Conservation (phyloP, 352 stramenopile species). For the Pythium sp. region DNA sequence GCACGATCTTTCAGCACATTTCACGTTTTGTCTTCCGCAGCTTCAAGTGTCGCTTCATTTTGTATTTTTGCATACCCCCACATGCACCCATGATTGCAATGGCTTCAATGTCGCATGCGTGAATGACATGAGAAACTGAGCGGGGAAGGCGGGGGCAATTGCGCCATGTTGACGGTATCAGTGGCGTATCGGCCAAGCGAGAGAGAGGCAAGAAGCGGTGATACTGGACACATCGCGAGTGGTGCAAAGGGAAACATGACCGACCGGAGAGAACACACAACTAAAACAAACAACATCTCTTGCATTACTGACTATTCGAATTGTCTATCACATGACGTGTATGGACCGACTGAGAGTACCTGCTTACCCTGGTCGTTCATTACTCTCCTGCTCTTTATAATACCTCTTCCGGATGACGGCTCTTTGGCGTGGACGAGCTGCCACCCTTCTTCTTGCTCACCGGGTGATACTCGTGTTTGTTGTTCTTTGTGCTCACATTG, state of each 20-base stretch:
- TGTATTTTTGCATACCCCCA: too few relatives aligned
- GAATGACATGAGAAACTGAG: background rate
- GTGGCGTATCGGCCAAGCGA: background rate
- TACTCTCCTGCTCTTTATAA: slow-evolving; percentile 7
- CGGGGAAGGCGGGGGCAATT: background rate
- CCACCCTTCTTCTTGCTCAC: slow-evolving; percentile 22
- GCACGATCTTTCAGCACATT: background rate
- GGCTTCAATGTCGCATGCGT: background rate
- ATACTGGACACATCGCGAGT: background rate
- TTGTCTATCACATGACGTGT: background rate
- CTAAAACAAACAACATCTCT: background rate
- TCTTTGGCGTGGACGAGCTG: slow-evolving; percentile 13
- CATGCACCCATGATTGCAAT: background rate
- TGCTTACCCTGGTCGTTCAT: background rate
- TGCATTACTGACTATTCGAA: background rate
- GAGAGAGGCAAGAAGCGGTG: background rate
- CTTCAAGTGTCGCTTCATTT: background rate
- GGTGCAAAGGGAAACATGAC: background rate
- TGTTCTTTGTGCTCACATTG: slow-evolving; percentile 52
- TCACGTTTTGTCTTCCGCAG: background rate
- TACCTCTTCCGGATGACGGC: slow-evolving; percentile 6
- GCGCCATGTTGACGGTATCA: background rate
- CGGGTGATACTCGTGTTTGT: slow-evolving; percentile 55
- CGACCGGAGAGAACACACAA: background rate
- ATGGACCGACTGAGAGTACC: background rate